Conservation (phyloP, 257 asterid species). For the Ocimum tenuiflorum region DNA sequence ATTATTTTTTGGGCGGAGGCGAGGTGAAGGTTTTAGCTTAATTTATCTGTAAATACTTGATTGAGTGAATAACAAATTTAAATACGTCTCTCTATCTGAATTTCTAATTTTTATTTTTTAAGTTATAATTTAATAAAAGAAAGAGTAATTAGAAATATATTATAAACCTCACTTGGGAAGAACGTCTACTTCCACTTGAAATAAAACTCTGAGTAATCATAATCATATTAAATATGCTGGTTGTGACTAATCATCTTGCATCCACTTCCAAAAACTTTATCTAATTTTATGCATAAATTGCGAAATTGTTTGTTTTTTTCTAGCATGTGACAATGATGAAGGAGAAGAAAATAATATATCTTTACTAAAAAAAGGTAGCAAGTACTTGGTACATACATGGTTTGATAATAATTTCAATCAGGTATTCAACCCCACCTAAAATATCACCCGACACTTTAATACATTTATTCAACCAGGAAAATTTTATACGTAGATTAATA, state of each 20-base stretch:
- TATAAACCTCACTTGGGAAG: background rate
- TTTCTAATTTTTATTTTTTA: background rate
- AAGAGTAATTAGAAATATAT: too few relatives aligned
- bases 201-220: too few relatives aligned
- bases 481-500: too few relatives aligned
- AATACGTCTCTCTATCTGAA: background rate
- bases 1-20: too few relatives aligned
- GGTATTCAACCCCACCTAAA: background rate
- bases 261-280: constrained; percentile 3
- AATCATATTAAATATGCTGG: background rate
- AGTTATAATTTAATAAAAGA: too few relatives aligned
- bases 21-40: too few relatives aligned
- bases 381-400: constrained; percentile 2
- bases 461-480: too few relatives aligned
- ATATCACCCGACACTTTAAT: background rate
- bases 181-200: background rate
- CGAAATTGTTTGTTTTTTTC: background rate
- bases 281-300: background rate
- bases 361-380: background rate
- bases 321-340: constrained; percentile 6
- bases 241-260: background rate
- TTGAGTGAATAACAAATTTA: too few relatives aligned
- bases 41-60: too few relatives aligned
- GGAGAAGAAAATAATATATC: constrained; percentile 7
- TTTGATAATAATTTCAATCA: constrained; percentile 14